A percentile compares a stretch with the other conserved stretches of the same genome.
Evolutionary conservation across 1,284 basidiomycete genomes (phyloP).

Genomic region (Earliella scabrosa): DNA sequence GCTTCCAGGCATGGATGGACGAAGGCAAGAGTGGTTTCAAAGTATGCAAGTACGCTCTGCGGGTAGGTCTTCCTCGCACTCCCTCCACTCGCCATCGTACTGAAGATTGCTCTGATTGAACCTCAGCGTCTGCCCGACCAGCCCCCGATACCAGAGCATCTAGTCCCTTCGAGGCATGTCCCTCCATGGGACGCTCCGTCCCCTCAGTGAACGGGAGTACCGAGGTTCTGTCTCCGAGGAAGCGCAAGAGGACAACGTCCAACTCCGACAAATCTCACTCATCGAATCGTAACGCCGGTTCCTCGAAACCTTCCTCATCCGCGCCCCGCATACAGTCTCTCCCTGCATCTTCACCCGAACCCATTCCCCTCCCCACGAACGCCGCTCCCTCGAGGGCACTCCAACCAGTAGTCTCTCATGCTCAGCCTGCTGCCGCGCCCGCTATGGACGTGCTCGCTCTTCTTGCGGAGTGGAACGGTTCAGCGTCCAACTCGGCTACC

Average conservation of each 20-base stretch:
- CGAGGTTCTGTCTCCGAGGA: too few species aligned
- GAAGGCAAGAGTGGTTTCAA: conserved; percentile 23
- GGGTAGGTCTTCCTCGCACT: conserved; percentile 1
- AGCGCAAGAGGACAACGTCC: not conserved
- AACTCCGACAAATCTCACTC: not conserved
- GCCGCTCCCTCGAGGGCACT: not conserved
- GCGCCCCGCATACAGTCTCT: not conserved
- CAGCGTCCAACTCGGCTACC: not conserved
- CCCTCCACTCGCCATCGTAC: not conserved
- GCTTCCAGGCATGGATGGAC: conserved; percentile 11
- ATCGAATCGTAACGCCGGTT: not conserved
- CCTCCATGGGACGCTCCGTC: too few species aligned
- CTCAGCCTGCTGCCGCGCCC: not conserved
- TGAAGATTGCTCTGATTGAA: not conserved
- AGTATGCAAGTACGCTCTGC: conserved; percentile 26
- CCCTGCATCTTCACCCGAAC: not conserved
- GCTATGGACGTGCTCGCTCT: conserved; percentile 8
- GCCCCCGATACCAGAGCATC: conserved; percentile 18
- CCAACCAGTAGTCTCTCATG: not conserved
- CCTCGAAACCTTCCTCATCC: too few species aligned
- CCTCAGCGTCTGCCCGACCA: conserved; percentile 25
- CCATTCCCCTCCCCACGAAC: conserved; percentile 17
- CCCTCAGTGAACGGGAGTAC: not conserved
- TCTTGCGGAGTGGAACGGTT: conserved; percentile 8
- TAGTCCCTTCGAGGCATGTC: not conserved